Conservation (phyloP, 1,284 basidiomycete species). For the Trichosporon faecale region DNA sequence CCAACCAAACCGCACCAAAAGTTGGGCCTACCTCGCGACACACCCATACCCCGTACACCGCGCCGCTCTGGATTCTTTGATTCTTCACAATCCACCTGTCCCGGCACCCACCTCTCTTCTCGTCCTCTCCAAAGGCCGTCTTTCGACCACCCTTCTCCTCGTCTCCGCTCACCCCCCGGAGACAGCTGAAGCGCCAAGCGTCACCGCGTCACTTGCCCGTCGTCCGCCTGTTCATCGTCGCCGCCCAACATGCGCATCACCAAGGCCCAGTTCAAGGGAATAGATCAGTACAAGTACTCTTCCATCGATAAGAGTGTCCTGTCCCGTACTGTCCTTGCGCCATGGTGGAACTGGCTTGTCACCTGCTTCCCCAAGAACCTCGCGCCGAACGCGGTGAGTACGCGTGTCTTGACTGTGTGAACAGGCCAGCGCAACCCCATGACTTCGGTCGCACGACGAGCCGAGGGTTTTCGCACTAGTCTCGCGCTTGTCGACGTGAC, state of each 20-base stretch:
- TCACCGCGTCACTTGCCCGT: neutral
- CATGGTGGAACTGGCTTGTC: conserved; percentile 94
- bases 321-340: conserved; percentile 63
- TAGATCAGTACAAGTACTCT: conserved; percentile 61
- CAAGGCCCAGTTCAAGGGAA: conserved; percentile 51
- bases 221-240: too few relatives aligned
- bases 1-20: neutral
- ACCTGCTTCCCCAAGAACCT: conserved; percentile 80
- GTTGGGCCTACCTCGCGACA: too few relatives aligned
- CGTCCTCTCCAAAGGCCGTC: neutral
- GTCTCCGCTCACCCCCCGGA: neutral
- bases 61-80: neutral
- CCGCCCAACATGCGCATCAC: conserved; percentile 46
- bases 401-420: neutral
- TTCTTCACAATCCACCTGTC: neutral
- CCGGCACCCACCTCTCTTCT: neutral
- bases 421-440: neutral
- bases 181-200: neutral
- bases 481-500: neutral
- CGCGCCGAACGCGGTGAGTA: conserved; percentile 83
- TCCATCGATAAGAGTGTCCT: conserved; percentile 57
- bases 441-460: neutral
- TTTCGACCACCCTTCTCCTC: neutral
- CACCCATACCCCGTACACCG: neutral
- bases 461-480: neutral